Evolutionary conservation across 2,329 filamentous ascomycete genomes (phyloP).

Genomic region (Periglandula ipomoeae): DNA sequence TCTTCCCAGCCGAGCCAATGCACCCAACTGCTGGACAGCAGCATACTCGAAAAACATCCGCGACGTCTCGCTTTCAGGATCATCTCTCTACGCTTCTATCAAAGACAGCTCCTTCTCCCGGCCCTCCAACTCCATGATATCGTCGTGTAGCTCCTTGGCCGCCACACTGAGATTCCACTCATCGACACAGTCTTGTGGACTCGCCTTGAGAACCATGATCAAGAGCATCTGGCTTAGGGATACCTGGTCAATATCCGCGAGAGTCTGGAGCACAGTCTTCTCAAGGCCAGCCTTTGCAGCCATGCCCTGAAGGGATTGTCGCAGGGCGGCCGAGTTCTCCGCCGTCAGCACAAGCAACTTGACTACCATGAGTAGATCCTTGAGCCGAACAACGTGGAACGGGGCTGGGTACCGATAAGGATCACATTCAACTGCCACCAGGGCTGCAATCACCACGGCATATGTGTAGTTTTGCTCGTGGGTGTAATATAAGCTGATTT

Average conservation of each 20-base stretch:
- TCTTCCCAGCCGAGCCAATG: slow-evolving; percentile 36
- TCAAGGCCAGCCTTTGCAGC: slow-evolving; percentile 15
- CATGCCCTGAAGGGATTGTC: slow-evolving; percentile 16
- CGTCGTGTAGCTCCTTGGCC: slow-evolving; percentile 37
- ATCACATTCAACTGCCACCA: slow-evolving; percentile 38
- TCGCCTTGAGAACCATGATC: slow-evolving; percentile 35
- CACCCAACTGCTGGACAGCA: slow-evolving; percentile 38
- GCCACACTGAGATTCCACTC: slow-evolving; percentile 36
- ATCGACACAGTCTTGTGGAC: slow-evolving; percentile 30
- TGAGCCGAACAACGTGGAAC: slow-evolving; percentile 41
- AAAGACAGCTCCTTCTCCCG: slow-evolving; percentile 34
- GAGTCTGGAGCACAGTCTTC: slow-evolving; percentile 16
- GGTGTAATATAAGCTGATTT: slow-evolving; percentile 35
- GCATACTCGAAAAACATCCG: slow-evolving; percentile 39
- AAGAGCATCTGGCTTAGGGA: slow-evolving; percentile 45
- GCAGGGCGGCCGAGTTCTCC: slow-evolving; percentile 21
- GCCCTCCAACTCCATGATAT: slow-evolving; percentile 37
- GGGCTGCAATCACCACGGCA: slow-evolving; percentile 37
- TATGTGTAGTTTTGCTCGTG: slow-evolving; percentile 32
- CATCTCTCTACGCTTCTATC: slow-evolving; percentile 33
- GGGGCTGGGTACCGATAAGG: slow-evolving; percentile 41
- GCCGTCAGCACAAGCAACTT: slow-evolving; percentile 43
- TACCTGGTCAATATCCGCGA: slow-evolving; percentile 40
- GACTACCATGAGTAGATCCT: slow-evolving; percentile 40
- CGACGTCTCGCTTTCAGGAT: slow-evolving; percentile 30